Base-by-base conservation (phyloP, 73 alveolate species). In the Paramecium pentaurelia region DNA sequence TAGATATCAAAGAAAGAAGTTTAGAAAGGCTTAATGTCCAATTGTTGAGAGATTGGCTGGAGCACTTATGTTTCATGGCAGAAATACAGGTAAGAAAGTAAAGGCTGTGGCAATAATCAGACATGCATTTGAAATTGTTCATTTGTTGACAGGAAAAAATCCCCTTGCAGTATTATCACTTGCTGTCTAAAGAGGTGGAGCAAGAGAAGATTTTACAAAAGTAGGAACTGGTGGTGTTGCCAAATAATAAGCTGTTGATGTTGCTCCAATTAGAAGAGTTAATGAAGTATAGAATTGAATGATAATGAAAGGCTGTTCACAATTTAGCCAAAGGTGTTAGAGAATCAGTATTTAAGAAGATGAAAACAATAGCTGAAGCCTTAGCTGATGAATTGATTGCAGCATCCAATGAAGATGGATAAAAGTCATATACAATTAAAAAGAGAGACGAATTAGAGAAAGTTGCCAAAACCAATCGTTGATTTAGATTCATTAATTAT, bases 221-320 rank as follows among this genome's bases (percentile, higher is more conserved):
- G 97, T 98, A 58, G 99, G 99, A 40, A 86, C 99, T 38, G 99
- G 99, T 45, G 99, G 99, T 97, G 99, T 97, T 77, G 99, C 98
- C 90, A 97, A 99, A 93, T 96, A 99, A 93, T 98, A 98, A 95
- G 99, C 99, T n/a, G 99, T 98, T 89, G 99, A 98, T 95, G 99
- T 98, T 85, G 97, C 99, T 80, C 99, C 99, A 45, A 92, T 98
- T 88, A 97, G 99, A 93, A 98, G 99, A 95, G 99, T 98, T 90
- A 98, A 98, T 94, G 95, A 96, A 68, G 85, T 59, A 86, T 6
- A 12, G 4, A 54, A 18, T n/a, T 58, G 1, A 45, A 37, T 75
- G 0, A 30, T 36, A 49, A 22, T 25, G 45, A 54, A 18, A 77
- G 92, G 99, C 99, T 84, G 94, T 98, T 95, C 98, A 98, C 95